These are phyloP conservation scores for Amesomyces nigricolor DNA, from an alignment of 2,329 filamentous ascomycete species.

Conservation along the genomic window DNA sequence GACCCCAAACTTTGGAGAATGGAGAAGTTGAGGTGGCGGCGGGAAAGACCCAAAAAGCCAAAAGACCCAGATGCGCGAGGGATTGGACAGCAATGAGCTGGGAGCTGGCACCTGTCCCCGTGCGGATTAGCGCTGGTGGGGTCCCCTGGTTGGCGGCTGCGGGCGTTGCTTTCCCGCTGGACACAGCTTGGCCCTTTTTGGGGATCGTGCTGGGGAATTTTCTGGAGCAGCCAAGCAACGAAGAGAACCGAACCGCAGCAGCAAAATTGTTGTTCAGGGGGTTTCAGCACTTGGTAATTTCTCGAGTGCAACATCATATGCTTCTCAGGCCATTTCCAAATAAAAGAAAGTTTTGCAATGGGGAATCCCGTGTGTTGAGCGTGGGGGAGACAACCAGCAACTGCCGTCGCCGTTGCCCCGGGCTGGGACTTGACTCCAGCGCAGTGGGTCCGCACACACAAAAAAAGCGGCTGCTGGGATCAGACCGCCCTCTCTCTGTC, in stretches of 20 bases:
- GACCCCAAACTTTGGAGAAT: too few species aligned
- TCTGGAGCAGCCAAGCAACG: not conserved
- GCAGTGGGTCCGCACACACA: constrained; percentile 18
- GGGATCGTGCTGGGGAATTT: constrained; percentile 7
- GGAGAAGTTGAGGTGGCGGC: not conserved
- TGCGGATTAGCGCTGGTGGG: constrained; percentile 8
- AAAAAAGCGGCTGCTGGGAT: constrained; percentile 22
- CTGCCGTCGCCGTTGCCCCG: not conserved
- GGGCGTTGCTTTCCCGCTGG: constrained; percentile 4
- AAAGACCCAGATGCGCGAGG: not conserved
- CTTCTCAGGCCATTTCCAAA: too few species aligned
- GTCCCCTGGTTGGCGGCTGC: constrained; percentile 1
- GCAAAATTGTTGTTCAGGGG: not conserved
- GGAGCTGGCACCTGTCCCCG: not conserved
- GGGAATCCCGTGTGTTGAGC: too few species aligned
- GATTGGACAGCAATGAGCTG: not conserved
- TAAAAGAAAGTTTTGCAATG: too few species aligned
- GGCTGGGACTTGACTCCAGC: not conserved
- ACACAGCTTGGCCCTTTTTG: constrained; percentile 8
- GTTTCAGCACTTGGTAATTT: not conserved
- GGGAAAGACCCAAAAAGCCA: not conserved
- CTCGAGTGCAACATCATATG: too few species aligned
- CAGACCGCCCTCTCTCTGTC: constrained; percentile 11
- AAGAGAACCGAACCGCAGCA: not conserved
- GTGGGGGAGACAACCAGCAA: too few species aligned